These are phyloP conservation scores for Pseudonitzschia multiseries DNA, from an alignment of 108 stramenopile genomes.

Conservation along the genomic window DNA sequence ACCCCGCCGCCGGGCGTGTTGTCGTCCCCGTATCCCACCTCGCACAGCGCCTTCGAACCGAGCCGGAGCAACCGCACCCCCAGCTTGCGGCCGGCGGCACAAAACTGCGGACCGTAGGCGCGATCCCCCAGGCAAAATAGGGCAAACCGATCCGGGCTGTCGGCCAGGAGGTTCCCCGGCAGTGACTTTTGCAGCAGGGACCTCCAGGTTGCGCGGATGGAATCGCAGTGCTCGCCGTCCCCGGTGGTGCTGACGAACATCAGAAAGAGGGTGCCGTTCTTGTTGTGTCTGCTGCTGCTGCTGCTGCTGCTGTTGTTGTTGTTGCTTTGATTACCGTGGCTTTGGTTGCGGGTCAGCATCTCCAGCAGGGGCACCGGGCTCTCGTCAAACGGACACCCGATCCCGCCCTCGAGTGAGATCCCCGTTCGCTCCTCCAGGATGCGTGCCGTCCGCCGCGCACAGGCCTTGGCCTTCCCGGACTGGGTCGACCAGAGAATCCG, in stretches of 20 bases:
- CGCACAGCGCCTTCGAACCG: slow-evolving; percentile 54
- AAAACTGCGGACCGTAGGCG: slow-evolving; percentile 82
- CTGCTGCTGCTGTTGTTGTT: no score
- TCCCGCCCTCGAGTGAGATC: slow-evolving; percentile 27
- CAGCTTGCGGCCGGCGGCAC: slow-evolving; percentile 82
- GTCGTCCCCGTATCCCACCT: slow-evolving; percentile 86
- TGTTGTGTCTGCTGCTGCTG: no score
- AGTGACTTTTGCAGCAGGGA: slow-evolving; percentile 63
- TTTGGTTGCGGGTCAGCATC: slow-evolving; percentile 13
- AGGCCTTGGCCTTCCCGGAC: slow-evolving; percentile 80
- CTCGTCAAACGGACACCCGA: slow-evolving; percentile 65
- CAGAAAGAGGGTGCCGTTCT: slow-evolving; percentile 31
- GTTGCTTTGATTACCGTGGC: no score
- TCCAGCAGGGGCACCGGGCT: slow-evolving; percentile 33
- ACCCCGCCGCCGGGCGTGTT: slow-evolving; percentile 77
- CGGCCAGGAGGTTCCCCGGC: slow-evolving; percentile 36
- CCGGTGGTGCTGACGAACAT: slow-evolving; percentile 85
- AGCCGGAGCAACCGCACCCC: slow-evolving; percentile 76
- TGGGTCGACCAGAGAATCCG: slow-evolving; percentile 78
- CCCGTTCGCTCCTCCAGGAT: slow-evolving; percentile 43
- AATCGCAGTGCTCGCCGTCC: slow-evolving; percentile 78
- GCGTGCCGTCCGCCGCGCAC: slow-evolving; percentile 73
- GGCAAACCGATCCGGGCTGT: slow-evolving; percentile 42
- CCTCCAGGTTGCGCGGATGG: slow-evolving; percentile 71
- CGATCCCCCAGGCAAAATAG: slow-evolving; percentile 84